Percentiles rank a stretch among this genome's conserved stretches.
Conservation (phyloP, 257 asterid species). For the Prunella vulgaris region DNA sequence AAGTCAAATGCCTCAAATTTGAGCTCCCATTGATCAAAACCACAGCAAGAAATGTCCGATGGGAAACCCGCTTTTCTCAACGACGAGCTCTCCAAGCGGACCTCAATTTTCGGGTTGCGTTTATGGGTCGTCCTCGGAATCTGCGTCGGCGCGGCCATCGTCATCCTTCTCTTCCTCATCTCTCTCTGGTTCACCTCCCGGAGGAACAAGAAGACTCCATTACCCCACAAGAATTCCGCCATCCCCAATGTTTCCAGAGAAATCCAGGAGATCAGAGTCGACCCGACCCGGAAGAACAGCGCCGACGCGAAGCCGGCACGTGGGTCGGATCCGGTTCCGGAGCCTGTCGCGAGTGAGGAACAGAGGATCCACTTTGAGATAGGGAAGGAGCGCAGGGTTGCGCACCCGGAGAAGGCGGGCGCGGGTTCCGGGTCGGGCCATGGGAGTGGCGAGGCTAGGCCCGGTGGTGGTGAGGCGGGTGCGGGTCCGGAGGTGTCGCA, state of each 20-base stretch:
- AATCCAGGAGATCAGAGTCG: slow-evolving; percentile 66
- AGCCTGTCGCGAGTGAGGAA: slow-evolving; percentile 35
- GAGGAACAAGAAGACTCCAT: slow-evolving; percentile 28
- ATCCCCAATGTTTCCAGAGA: slow-evolving; percentile 70
- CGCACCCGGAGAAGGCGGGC: slow-evolving; percentile 35
- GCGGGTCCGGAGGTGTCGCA: slow-evolving; percentile 82
- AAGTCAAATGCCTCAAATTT: slow-evolving; percentile 21
- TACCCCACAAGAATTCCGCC: slow-evolving; percentile 35
- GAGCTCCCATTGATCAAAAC: not conserved
- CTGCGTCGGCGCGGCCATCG: slow-evolving; percentile 81
- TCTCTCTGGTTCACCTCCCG: slow-evolving; percentile 76
- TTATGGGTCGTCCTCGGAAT: slow-evolving; percentile 79
- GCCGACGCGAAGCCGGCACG: slow-evolving; percentile 23
- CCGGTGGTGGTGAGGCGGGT: slow-evolving; percentile 32
- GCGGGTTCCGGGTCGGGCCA: slow-evolving; percentile 44
- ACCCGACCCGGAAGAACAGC: slow-evolving; percentile 40
- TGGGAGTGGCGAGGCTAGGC: slow-evolving; percentile 54
- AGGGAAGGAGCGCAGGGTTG: slow-evolving; percentile 54
- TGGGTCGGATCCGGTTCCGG: slow-evolving; percentile 38
- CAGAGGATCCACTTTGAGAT: slow-evolving; percentile 51
- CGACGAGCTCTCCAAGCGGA: slow-evolving; percentile 54
- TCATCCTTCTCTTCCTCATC: slow-evolving; percentile 55
- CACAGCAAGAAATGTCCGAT: slow-evolving; percentile 42
- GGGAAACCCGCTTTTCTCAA: slow-evolving; percentile 41
- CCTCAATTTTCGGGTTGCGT: slow-evolving; percentile 74